Evolutionary conservation across 306 rosid species (phyloP).

Genomic region (Sicyos baderoa): DNA sequence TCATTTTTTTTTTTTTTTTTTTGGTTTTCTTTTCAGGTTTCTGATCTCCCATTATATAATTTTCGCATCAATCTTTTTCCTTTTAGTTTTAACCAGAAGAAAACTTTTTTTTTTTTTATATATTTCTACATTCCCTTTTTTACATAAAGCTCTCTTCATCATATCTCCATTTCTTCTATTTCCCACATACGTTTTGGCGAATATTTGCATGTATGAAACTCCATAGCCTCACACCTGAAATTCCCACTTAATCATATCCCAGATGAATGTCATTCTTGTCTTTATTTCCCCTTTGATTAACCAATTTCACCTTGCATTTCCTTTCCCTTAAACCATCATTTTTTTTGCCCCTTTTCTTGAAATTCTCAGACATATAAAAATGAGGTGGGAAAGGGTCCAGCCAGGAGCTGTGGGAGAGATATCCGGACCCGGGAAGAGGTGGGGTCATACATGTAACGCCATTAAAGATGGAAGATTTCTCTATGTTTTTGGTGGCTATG

Average conservation of each 20-base stretch:
- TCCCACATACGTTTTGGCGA: background rate
- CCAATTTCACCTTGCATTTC: slow-evolving; percentile 13
- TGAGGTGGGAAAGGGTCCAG: slow-evolving; percentile 91
- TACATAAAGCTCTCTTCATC: background rate
- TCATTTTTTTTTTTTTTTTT: too few species aligned
- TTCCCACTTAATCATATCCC: slow-evolving; percentile 21
- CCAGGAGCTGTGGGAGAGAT: slow-evolving; percentile 31
- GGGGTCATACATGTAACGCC: slow-evolving; percentile 99
- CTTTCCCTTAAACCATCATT: slow-evolving; percentile 21
- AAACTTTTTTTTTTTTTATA: too few species aligned
- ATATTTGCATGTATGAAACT: slow-evolving; percentile 32
- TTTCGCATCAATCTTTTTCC: too few species aligned
- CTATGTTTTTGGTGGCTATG: slow-evolving; percentile 93
- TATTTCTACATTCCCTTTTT: background rate
- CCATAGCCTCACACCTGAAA: slow-evolving; percentile 23
- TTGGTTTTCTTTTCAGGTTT: background rate
- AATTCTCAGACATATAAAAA: slow-evolving; percentile 27
- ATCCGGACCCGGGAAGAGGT: slow-evolving; percentile 88
- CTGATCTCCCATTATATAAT: background rate
- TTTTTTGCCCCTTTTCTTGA: background rate
- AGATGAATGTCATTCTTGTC: slow-evolving; percentile 10
- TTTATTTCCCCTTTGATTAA: slow-evolving; percentile 9
- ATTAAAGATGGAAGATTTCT: slow-evolving; percentile 72
- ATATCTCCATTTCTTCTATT: background rate
- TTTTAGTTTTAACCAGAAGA: background rate